Base-by-base conservation (phyloP, 306 rosid genomes). In the Lagenaria siceraria region DNA sequence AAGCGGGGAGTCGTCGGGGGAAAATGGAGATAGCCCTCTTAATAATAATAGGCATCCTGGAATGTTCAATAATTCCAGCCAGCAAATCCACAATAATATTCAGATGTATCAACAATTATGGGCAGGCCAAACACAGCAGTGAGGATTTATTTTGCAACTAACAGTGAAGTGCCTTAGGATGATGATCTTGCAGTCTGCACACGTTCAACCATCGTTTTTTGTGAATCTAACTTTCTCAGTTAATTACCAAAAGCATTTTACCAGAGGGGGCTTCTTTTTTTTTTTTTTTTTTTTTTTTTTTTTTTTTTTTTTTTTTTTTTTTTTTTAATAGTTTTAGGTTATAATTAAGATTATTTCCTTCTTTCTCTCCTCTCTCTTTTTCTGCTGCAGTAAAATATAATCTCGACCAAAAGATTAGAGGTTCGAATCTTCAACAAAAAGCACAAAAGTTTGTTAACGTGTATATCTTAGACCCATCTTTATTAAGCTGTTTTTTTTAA, bases 1-100 rank as follows among this genome's bases (percentile, higher is more conserved):
- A 46, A 82, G 90, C 8, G 91, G 90, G 7, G 91, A 88, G 29
- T 90, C 97, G 6, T 88, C 97, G 17, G 96, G 84, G 3, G 97
- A 90, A 62, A 84, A 87, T 18, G 93, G 86, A 7, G 84, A 83
- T 61, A 62, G 86, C 84, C 87, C 90, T 56, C 85, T 88, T 42
- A 82, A 81, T 42, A 82, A 81, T 42, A 82, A 81, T 64, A 80
- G 85, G 63, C 88, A 84, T 27, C 86, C 88, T 40, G 93, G 81
- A 64, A 77, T 82, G 84, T 86, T 64, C 81, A 80, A 38, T 40
- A 90, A 82, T 78, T 40, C 80, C 35, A 69, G 56, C 65, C 97
- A 89, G 81, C 84, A 88, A 38, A 72, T 85, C 40, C 91, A 84
- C 56, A 81, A 35, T 53, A 77, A 87, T 53, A 75, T 88, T 86